Base-by-base conservation (phyloP, 169 alveolate genomes). In the Eimeria acervulina region DNA sequence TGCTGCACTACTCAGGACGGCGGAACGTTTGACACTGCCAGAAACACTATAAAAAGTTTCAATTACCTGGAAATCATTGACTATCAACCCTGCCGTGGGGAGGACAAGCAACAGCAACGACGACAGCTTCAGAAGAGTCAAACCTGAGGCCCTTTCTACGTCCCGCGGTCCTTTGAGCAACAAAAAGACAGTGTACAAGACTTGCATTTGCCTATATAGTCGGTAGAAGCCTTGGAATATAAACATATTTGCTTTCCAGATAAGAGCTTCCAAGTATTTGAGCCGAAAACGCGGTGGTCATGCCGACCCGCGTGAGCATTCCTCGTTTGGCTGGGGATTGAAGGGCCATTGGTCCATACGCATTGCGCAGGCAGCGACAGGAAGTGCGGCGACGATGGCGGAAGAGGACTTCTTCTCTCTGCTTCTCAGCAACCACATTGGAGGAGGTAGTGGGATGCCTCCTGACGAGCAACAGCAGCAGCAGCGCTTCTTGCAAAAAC, bases 351-450 rank as follows among this genome's bases (percentile, higher is more conserved):
- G 33, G 47, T 8, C 44, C 80, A 7, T 33, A 33, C 19, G 15
- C 8, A 31, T 33, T 31, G 80, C 80, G 5, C 13, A 31, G 47
- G 10, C 40, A 6, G 74, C 52, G 19, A 42, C 21, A 55, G 40
- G 51, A 6, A 21, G 59, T 36, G 47, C 63, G 36, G 7, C 81
- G 23, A 28, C 93, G 33, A 85, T 85, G 93, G 93, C 78, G 59
- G 93, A 85, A 26, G 74, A 85, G 17, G 93, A 85, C 59, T 85
- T 85, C 38, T 85, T 85, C 66, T 42, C 80, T n/a, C 61, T 85
- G 28, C 93, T 85, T 28, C 93, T 85, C 93, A 85, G 80, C 93
- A 85, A 85, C 93, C 93, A 85, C 6, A 85, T 85, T 55, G 93
- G 93, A 19, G 93, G 93, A 55, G 93, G 93, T 7, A 59, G 93